Evolutionary conservation across 2,329 filamentous ascomycete genomes (phyloP), one percentile per base, ranked within the genome.

Genomic region (Talaromyces sp.): DNA sequence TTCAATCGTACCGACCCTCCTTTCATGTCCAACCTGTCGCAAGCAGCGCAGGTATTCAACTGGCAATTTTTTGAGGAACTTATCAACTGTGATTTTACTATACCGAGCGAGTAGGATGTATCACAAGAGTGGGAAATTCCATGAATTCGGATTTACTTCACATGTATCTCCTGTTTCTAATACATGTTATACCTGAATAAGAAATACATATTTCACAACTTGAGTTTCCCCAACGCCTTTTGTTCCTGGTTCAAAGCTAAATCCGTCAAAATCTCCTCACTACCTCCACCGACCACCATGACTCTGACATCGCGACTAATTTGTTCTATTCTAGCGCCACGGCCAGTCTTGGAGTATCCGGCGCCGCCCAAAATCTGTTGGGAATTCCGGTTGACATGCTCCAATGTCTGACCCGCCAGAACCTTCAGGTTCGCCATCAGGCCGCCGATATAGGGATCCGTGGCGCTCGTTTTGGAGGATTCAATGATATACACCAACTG

Each of bases 181-280:
- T n/a, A n/a, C n/a, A n/a, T n/a, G n/a, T n/a, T n/a, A n/a, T n/a
- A n/a, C n/a, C n/a, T n/a, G n/a, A n/a, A n/a, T n/a, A n/a, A n/a
- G n/a, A n/a, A n/a, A n/a, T n/a, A n/a, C n/a, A n/a, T n/a, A n/a
- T n/a, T n/a, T n/a, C n/a, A n/a, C n/a, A n/a, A n/a, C 9, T 47
- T n/a, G 14, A 56, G 30, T 10, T n/a, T 56, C 8, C 31, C 34
- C 12, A 56, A 10, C 66, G 31, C 34, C 34, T 56, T 56, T 12
- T 57, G 34, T 47, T 84, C 82, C 66, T 83, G 80, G 4, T 79
- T 76, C n/a, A 84, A 74, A 1, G 81, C 80, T 40, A 85, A 65
- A 65, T 85, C 82, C 0, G 78, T 76, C 53, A 85, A 75, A 59
- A 85, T 83, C 69, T 85, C 83, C 63, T 85, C 83, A 62, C 82